phyloP scores from a whole-genome alignment of 1,139 yeast species.

The Saccharomyces hybrid region DNA sequence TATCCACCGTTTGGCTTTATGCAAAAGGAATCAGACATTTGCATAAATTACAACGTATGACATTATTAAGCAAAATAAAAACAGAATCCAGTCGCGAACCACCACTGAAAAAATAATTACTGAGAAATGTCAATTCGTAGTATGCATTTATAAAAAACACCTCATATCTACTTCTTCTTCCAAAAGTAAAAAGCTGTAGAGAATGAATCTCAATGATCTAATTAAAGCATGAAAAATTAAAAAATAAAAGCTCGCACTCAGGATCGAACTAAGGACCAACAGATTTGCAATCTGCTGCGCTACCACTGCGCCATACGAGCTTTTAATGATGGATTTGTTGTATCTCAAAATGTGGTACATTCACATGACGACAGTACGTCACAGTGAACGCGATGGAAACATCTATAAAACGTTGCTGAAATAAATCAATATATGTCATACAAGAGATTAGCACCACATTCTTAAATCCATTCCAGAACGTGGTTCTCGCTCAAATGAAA shows the following conservation, averaged over 20 bases:
- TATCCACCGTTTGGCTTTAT: conserved; percentile 30
- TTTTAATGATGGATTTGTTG: too few species aligned
- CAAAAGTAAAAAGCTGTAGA: too few species aligned
- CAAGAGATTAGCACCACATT: too few species aligned
- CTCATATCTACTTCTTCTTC: too few species aligned
- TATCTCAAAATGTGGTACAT: too few species aligned
- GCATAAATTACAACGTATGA: conserved; percentile 39
- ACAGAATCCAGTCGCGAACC: conserved; percentile 1
- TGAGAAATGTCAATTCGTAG: background rate
- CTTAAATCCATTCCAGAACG: too few species aligned
- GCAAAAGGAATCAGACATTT: conserved; percentile 36
- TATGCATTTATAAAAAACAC: background rate
- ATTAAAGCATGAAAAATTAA: background rate
- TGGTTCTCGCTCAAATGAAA: too few species aligned
- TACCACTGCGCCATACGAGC: conserved; percentile 86
- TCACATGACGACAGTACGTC: too few species aligned
- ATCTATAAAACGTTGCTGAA: too few species aligned
- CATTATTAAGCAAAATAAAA: conserved; percentile 33
- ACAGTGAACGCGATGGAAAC: too few species aligned
- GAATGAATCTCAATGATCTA: too few species aligned
- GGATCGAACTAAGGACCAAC: conserved; percentile 84
- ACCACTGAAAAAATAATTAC: background rate
- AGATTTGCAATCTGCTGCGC: conserved; percentile 91
- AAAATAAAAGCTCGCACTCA: conserved; percentile 56
- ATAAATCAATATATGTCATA: too few species aligned